Percentiles rank a stretch among this genome's conserved stretches.
These are phyloP conservation scores for Neoarthrinium moseri DNA, from an alignment of 2,329 filamentous ascomycete genomes.

Conservation along the genomic window DNA sequence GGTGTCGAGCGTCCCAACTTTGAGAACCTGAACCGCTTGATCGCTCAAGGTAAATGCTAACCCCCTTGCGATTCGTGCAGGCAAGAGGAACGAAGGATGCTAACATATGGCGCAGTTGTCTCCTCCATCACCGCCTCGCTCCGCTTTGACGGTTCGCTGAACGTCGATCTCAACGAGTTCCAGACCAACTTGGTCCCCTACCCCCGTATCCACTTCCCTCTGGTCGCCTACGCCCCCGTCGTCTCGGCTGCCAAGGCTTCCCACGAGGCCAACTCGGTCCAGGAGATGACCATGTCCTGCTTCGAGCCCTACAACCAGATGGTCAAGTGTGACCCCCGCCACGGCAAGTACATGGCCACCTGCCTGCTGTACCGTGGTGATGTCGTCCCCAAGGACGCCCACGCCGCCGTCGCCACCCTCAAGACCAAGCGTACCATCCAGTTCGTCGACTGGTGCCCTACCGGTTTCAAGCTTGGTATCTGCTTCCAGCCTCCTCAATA, in stretches of 20 bases:
- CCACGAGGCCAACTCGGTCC: constrained; percentile 96
- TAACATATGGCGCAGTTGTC: constrained; percentile 66
- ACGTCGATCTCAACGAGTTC: constrained; percentile 99
- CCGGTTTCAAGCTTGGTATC: constrained; percentile 99
- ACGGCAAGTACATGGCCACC: constrained; percentile 99
- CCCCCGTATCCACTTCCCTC: constrained; percentile 98
- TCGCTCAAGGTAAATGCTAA: constrained; percentile 75
- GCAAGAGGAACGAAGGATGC: neutral
- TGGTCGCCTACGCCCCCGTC: constrained; percentile 93
- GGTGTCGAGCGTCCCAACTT: constrained; percentile 97
- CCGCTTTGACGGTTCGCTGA: constrained; percentile 96
- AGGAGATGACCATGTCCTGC: constrained; percentile 98
- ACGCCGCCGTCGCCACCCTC: constrained; percentile 87
- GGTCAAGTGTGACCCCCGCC: constrained; percentile 98
- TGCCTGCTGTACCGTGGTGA: constrained; percentile 98
- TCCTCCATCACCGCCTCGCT: constrained; percentile 98
- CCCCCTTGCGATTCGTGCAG: neutral
- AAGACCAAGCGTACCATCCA: constrained; percentile 99
- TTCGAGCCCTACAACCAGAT: constrained; percentile 99
- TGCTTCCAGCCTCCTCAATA: constrained; percentile 98
- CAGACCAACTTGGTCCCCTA: constrained; percentile 99
- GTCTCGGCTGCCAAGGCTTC: constrained; percentile 93
- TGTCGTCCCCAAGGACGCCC: constrained; percentile 94
- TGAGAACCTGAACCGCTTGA: constrained; percentile 98
- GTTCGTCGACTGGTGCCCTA: constrained; percentile 99